phyloP scores from a whole-genome alignment of 495 filamentous ascomycete species.

The Corynascus novoguineensis region DNA sequence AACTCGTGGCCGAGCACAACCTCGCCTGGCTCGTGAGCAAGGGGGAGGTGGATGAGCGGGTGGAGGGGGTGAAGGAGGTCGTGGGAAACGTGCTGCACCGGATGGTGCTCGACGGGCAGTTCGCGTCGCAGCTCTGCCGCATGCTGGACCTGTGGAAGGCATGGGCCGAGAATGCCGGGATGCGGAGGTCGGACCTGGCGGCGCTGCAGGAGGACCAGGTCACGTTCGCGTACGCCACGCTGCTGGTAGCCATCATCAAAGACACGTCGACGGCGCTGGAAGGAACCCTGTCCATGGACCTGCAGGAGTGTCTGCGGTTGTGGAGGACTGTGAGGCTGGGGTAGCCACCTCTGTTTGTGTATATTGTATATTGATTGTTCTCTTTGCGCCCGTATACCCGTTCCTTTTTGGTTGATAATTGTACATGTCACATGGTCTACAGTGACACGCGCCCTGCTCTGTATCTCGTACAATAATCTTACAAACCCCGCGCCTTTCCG shows the following conservation, averaged over 20 bases:
- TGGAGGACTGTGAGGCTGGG: slow-evolving; percentile 56
- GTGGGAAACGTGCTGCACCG: slow-evolving; percentile 48
- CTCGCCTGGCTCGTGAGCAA: slow-evolving; percentile 42
- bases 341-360: slow-evolving; percentile 22
- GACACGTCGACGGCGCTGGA: slow-evolving; percentile 43
- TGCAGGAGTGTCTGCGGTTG: slow-evolving; percentile 56
- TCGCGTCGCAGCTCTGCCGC: slow-evolving; percentile 38
- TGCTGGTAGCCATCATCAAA: slow-evolving; percentile 48
- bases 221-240: slow-evolving; percentile 48
- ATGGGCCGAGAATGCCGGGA: slow-evolving; percentile 54
- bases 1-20: slow-evolving; percentile 45
- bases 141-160: slow-evolving; percentile 54
- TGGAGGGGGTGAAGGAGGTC: slow-evolving; percentile 31
- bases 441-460: neutral
- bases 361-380: neutral
- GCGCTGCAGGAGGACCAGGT: slow-evolving; percentile 39
- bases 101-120: slow-evolving; percentile 49
- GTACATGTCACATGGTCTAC: neutral
- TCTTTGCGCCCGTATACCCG: too few species aligned
- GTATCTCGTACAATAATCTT: slow-evolving; percentile 3
- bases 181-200: slow-evolving; percentile 48
- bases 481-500: neutral
- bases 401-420: neutral
- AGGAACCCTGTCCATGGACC: slow-evolving; percentile 51
- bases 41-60: slow-evolving; percentile 18